Conservation (phyloP, 2,329 filamentous ascomycete genomes). For the Fusarium sp. region DNA sequence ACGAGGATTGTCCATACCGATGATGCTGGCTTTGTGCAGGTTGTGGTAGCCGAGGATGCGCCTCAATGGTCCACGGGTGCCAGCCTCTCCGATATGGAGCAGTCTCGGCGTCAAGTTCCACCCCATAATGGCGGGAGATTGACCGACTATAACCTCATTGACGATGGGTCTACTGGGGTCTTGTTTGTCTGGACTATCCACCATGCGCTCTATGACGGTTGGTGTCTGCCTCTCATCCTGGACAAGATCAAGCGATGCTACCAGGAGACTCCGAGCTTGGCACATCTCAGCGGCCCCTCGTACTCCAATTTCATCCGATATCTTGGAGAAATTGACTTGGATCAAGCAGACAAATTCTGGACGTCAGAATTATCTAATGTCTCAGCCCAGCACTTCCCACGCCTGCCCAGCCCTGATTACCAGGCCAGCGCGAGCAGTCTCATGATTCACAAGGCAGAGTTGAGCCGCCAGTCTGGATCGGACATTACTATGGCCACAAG, state of each 20-base stretch:
- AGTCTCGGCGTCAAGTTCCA: conserved; percentile 20
- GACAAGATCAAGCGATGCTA: conserved; percentile 43
- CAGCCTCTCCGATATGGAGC: conserved; percentile 5
- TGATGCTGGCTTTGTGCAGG: conserved; percentile 36
- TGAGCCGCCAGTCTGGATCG: conserved; percentile 5
- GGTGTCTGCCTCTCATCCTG: conserved; percentile 43
- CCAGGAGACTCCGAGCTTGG: neutral
- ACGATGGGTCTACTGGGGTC: neutral
- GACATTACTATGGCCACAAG: conserved; percentile 39
- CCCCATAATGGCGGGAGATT: conserved; percentile 29
- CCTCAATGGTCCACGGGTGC: conserved; percentile 25
- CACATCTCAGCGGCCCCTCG: conserved; percentile 1
- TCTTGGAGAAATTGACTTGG: conserved; percentile 10
- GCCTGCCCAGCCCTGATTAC: conserved; percentile 34
- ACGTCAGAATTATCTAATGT: conserved; percentile 25
- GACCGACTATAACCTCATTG: conserved; percentile 15
- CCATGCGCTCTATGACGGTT: conserved; percentile 50
- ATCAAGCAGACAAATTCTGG: conserved; percentile 35
- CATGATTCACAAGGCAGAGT: conserved; percentile 28
- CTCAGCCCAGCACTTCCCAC: conserved; percentile 42
- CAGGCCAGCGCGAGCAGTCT: conserved; percentile 34
- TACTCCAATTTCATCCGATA: conserved; percentile 38
- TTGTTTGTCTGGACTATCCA: conserved; percentile 49
- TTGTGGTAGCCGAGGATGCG: conserved; percentile 23
- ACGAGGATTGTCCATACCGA: conserved; percentile 43